Percentiles rank a stretch among this genome's conserved stretches.
Conservation (phyloP, 2,329 filamentous ascomycete species). For the Fusarium sp. region DNA sequence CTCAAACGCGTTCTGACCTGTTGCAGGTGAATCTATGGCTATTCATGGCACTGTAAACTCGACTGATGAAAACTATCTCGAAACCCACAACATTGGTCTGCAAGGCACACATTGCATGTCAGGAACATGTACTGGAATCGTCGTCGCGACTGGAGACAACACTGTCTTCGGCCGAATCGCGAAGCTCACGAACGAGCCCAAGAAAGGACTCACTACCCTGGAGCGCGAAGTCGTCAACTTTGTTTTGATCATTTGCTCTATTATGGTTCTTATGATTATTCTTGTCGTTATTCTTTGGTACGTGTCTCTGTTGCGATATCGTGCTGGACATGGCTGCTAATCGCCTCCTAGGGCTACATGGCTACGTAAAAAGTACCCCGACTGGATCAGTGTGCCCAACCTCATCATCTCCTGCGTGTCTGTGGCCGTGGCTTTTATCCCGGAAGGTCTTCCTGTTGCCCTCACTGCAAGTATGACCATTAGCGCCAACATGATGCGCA, state of each 20-base stretch:
- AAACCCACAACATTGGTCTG: conserved; percentile 82
- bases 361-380: conserved; percentile 76
- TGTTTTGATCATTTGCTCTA: conserved; percentile 76
- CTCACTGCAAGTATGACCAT: conserved; percentile 82
- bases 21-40: conserved; percentile 74
- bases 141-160: conserved; percentile 79
- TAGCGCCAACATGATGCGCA: conserved; percentile 82
- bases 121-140: conserved; percentile 76
- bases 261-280: conserved; percentile 77
- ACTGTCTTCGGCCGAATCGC: conserved; percentile 86
- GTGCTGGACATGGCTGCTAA: neutral
- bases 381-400: conserved; percentile 80
- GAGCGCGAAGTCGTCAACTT: conserved; percentile 83
- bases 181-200: conserved; percentile 78
- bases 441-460: conserved; percentile 80
- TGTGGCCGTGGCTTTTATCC: conserved; percentile 82
- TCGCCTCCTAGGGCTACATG: conserved; percentile 71
- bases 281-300: conserved; percentile 78
- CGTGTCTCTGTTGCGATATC: conserved; percentile 35
- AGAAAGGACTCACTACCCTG: conserved; percentile 77
- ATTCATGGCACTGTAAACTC: conserved; percentile 75
- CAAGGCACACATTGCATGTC: conserved; percentile 86
- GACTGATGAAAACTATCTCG: conserved; percentile 81
- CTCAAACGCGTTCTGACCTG: neutral
- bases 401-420: conserved; percentile 82